Evolutionary conservation across 1,139 yeast genomes (phyloP).

Genomic region (Candida neerlandica): DNA sequence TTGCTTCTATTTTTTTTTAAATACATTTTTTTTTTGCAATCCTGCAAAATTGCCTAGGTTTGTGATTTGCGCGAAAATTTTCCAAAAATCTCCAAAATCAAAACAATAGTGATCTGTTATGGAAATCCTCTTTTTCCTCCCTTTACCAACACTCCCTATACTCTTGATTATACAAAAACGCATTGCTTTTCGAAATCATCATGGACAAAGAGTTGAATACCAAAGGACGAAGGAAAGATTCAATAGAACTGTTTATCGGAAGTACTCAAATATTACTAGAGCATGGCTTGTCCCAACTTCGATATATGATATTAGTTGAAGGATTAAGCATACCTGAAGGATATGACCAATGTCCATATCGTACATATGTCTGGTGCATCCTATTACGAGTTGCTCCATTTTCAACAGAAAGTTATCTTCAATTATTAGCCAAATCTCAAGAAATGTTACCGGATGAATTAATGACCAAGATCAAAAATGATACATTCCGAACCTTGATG

Average conservation of each 20-base stretch:
- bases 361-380: slow-evolving; percentile 83
- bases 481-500: slow-evolving; percentile 83
- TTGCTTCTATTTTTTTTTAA: neutral
- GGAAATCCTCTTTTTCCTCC: neutral
- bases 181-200: neutral
- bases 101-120: neutral
- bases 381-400: slow-evolving; percentile 66
- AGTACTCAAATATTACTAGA: slow-evolving; percentile 64
- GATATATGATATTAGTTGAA: slow-evolving; percentile 78
- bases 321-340: slow-evolving; percentile 62
- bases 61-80: slow-evolving; percentile 1
- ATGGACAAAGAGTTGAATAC: slow-evolving; percentile 5
- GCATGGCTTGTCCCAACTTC: slow-evolving; percentile 73
- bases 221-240: slow-evolving; percentile 60
- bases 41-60: neutral
- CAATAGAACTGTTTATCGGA: slow-evolving; percentile 64
- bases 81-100: slow-evolving; percentile 1
- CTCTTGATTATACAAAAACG: no score
- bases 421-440: slow-evolving; percentile 60
- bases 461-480: slow-evolving; percentile 77
- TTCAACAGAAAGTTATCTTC: slow-evolving; percentile 54
- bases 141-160: neutral
- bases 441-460: slow-evolving; percentile 44
- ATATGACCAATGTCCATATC: slow-evolving; percentile 60
- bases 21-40: neutral